These are phyloP conservation scores for Aureobasidium sp. DNA, from an alignment of 2,329 filamentous ascomycete species.

Conservation along the genomic window DNA sequence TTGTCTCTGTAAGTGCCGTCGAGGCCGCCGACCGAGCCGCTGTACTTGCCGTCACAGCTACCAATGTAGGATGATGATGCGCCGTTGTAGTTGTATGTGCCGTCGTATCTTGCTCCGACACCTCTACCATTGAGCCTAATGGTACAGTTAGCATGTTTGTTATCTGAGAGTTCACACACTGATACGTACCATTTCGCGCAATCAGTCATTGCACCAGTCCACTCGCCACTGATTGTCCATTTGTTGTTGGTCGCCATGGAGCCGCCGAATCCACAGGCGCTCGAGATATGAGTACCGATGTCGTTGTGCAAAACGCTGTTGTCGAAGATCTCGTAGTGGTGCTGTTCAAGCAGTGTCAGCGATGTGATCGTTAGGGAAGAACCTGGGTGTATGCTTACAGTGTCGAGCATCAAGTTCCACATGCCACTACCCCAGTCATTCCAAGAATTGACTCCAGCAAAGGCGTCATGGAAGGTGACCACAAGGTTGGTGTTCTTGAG, in stretches of 20 bases:
- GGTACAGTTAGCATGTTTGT: constrained; percentile 28
- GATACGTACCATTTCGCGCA: not conserved
- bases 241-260: constrained; percentile 39
- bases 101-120: constrained; percentile 36
- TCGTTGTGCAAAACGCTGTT: constrained; percentile 29
- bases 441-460: constrained; percentile 36
- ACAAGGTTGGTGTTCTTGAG: constrained; percentile 34
- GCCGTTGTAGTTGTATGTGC: constrained; percentile 27
- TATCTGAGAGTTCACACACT: not conserved
- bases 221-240: constrained; percentile 40
- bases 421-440: constrained; percentile 36
- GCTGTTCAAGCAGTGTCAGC: constrained; percentile 19
- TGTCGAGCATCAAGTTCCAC: constrained; percentile 37
- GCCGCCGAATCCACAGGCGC: constrained; percentile 36
- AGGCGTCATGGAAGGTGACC: constrained; percentile 40
- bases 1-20: constrained; percentile 34
- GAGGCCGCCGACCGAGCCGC: constrained; percentile 34
- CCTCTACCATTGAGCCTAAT: constrained; percentile 35
- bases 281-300: constrained; percentile 31
- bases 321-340: constrained; percentile 40
- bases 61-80: constrained; percentile 32
- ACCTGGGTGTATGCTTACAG: constrained; percentile 13
- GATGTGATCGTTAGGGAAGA: not conserved
- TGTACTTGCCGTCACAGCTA: constrained; percentile 36
- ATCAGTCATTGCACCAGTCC: constrained; percentile 30